Conservation (phyloP, 805 yeast species). For the Kazachstania taianensis region DNA sequence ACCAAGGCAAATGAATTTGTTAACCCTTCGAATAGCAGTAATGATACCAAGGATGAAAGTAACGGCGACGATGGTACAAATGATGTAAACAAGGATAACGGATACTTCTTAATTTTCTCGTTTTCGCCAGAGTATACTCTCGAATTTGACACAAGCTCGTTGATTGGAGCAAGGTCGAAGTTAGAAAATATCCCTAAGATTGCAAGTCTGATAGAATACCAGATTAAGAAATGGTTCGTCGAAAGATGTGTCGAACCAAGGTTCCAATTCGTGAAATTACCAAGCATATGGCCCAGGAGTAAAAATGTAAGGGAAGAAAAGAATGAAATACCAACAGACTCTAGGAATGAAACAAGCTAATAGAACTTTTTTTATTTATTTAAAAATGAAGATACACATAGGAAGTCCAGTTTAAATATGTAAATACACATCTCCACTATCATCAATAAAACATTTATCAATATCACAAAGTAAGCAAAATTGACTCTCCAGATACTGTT, state of each 20-base stretch:
- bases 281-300: constrained; percentile 77
- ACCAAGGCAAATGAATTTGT: constrained; percentile 31
- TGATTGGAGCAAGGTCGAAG: constrained; percentile 88
- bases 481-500: constrained; percentile 6
- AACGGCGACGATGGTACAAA: constrained; percentile 2
- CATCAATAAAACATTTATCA: constrained; percentile 8
- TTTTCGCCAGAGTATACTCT: constrained; percentile 85
- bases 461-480: constrained; percentile 10
- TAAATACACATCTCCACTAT: constrained; percentile 12
- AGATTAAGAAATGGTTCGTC: constrained; percentile 77
- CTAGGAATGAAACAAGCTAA: neutral
- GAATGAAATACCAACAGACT: neutral
- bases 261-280: constrained; percentile 74
- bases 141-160: constrained; percentile 78
- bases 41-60: neutral
- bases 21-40: constrained; percentile 11
- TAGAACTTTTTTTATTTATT: no score
- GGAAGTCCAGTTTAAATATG: constrained; percentile 1
- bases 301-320: constrained; percentile 41
- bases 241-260: constrained; percentile 93
- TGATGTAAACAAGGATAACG: constrained; percentile 23
- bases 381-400: constrained; percentile 5
- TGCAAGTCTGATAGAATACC: constrained; percentile 71
- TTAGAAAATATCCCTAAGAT: constrained; percentile 89
- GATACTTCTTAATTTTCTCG: constrained; percentile 76